Evolutionary conservation across 306 rosid species (phyloP), one percentile per base, ranked within the genome.

Genomic region (Crataegus laevigata): DNA sequence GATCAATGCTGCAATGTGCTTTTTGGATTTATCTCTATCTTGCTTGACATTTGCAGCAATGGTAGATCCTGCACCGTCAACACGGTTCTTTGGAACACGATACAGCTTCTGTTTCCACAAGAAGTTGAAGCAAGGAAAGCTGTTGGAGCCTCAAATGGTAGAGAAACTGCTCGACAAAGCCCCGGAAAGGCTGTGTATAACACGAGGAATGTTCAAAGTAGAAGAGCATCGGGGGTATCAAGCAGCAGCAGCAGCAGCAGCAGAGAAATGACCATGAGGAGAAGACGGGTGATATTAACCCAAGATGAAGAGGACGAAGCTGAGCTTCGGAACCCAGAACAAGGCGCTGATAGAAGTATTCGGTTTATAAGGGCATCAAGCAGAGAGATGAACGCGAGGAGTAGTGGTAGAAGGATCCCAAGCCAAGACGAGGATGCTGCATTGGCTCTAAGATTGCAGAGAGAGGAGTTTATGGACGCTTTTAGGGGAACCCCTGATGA

Each of bases 61-160:
- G 91, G 96, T 66, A 82, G 97, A 84, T 87, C 93, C 10, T 94
- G 99, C 85, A 90, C 90, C 0, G 89, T 94, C 78, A 94, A 92
- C 84, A 94, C 99, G n/a, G 92, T 90, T 79, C 91, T 94, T 11
- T 94, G 97, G 99, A 94, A 94, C 76, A 94, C 99, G 42, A 94
- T 92, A 76, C 99, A 90, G 78, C 96, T 94, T 54, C 89, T 94
- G 29, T 94, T 94, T 79, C 99, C 97, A 3, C 84, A 84, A 51
- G 99, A 94, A 85, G 86, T 92, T 71, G 93, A 90, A 77, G 89
- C 88, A 75, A 90, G 96, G 75, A 90, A 90, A 88, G 86, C 66
- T 70, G 89, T 83, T 25, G 75, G 74, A 25, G 77, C 84, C 45
- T 76, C 42, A n/a, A 88, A 83, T 38, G 47, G 65, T 19, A 69